Evolutionary conservation across 805 yeast genomes (phyloP).

Genomic region (Candida montana): DNA sequence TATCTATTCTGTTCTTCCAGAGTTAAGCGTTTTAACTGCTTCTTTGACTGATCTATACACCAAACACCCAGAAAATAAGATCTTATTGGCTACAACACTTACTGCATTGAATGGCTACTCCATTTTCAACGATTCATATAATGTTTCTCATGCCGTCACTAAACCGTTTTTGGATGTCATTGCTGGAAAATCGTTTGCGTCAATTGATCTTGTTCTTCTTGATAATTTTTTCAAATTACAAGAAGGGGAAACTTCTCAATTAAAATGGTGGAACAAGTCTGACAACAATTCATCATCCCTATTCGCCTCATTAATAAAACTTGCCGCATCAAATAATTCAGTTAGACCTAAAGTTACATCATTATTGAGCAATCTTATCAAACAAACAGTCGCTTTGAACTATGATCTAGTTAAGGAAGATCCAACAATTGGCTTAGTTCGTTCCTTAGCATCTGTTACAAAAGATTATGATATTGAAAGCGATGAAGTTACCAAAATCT

Average conservation of each 20-base stretch:
- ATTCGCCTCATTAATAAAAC: conserved; percentile 59
- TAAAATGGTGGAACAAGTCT: conserved; percentile 76
- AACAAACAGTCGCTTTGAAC: conserved; percentile 52
- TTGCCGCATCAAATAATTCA: conserved; percentile 37
- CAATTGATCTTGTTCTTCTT: conserved; percentile 52
- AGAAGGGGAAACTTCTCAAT: conserved; percentile 43
- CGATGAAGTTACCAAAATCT: conserved; percentile 33
- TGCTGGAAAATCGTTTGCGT: conserved; percentile 32
- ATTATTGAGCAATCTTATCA: conserved; percentile 44
- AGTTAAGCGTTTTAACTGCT: conserved; percentile 38
- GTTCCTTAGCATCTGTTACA: conserved; percentile 35
- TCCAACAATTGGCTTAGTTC: conserved; percentile 51
- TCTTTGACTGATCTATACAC: conserved; percentile 38
- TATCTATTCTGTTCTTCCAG: conserved; percentile 42
- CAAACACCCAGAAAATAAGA: conserved; percentile 33
- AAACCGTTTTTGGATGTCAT: conserved; percentile 33
- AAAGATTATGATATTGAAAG: conserved; percentile 9
- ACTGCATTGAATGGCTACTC: conserved; percentile 37
- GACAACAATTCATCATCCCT: conserved; percentile 45
- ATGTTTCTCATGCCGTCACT: conserved; percentile 26
- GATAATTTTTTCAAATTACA: conserved; percentile 60
- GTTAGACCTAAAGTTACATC: conserved; percentile 39
- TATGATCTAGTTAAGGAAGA: conserved; percentile 38
- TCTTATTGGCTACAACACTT: conserved; percentile 44
- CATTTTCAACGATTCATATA: conserved; percentile 31